Base-by-base conservation (phyloP, 208 protist species). In the Acanthamoeba sp. region DNA sequence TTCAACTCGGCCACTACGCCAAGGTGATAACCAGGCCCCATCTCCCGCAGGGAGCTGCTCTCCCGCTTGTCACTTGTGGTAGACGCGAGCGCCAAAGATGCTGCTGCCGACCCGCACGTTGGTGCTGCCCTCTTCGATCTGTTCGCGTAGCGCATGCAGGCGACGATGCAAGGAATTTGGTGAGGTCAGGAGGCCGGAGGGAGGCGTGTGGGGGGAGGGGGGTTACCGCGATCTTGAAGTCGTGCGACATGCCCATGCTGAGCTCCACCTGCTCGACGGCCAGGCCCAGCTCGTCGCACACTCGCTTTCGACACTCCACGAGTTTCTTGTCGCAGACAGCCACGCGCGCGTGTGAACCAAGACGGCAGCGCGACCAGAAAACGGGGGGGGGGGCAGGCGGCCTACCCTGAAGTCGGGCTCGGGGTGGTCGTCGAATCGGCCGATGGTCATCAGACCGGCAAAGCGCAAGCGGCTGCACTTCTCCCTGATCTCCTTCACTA, bases 211-310 rank as follows among this genome's bases (percentile, higher is more conserved):
- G 18, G 45, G 18, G 18, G 45, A 50, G 12, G 18, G 10, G 45
- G 1, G 45, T 6, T 87, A 97, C 96, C 1, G 99, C 99, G 50
- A 98, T 96, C 59, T 98, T 95, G 95, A 98, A 99, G 95, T 99
- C 99, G 32, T 96, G 95, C 59, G 97, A 98, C 99, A 99, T 99
- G 64, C 99, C 99, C 99, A 99, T 99, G 80, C 97, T 99, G 20
- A 99, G 96, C 82, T 97, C 97, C 27, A 99, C 94, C 6, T 59
- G 36, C 1, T 94, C 80, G 12, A 66, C 32, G 34, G 93, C 22
- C 10, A 98, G 48, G 48, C 59, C 55, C 20, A 99, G 62, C 52
- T 97, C 93, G 45, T 96, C 50, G 22, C 96, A 97, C 27, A 99
- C 95, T 27, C 97, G 94, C 20, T 94, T 94, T 9, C 98, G 96